A percentile compares a stretch with the other conserved stretches of the same genome.
Evolutionary conservation across 768 basidiomycete genomes (phyloP).

Genomic region (Asterophora parasitica): DNA sequence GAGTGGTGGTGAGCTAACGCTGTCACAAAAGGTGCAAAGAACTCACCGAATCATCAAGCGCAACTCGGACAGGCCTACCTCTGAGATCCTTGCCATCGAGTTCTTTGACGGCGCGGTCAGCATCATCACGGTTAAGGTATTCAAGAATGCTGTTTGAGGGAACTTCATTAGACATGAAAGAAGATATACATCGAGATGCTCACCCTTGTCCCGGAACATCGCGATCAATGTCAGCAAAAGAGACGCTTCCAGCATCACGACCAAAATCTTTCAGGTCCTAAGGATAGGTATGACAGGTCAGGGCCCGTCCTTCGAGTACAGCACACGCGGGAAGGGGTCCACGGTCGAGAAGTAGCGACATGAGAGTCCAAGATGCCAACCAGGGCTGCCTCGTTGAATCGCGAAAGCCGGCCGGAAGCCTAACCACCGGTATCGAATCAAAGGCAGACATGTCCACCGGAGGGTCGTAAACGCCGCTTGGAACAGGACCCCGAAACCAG

Average conservation of each 20-base stretch:
- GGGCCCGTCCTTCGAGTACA: conserved; percentile 34
- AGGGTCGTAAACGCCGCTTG: conserved; percentile 18
- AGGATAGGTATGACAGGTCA: conserved; percentile 39
- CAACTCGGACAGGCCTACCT: conserved; percentile 73
- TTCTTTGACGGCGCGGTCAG: conserved; percentile 87
- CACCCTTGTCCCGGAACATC: conserved; percentile 85
- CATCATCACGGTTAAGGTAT: conserved; percentile 83
- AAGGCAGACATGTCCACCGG: conserved; percentile 18
- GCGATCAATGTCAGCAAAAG: conserved; percentile 93
- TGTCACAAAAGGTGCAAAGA: background rate
- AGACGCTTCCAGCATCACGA: conserved; percentile 88
- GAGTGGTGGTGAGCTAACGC: conserved; percentile 6
- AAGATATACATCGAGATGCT: conserved; percentile 20
- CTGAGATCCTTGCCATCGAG: conserved; percentile 86
- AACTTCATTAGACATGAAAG: background rate
- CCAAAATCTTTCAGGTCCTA: conserved; percentile 99
- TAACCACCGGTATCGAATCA: conserved; percentile 11
- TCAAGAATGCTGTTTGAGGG: conserved; percentile 68
- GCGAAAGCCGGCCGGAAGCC: conserved; percentile 14
- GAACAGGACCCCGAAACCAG: conserved; percentile 16
- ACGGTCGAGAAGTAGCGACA: conserved; percentile 14
- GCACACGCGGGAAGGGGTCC: conserved; percentile 21
- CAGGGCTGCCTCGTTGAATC: conserved; percentile 7
- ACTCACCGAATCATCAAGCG: conserved; percentile 57
- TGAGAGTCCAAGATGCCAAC: conserved; percentile 4